Percentiles rank a stretch among this genome's conserved stretches.
Conservation (phyloP, 139 green algal genomes). For the Volvox reticuliferus region DNA sequence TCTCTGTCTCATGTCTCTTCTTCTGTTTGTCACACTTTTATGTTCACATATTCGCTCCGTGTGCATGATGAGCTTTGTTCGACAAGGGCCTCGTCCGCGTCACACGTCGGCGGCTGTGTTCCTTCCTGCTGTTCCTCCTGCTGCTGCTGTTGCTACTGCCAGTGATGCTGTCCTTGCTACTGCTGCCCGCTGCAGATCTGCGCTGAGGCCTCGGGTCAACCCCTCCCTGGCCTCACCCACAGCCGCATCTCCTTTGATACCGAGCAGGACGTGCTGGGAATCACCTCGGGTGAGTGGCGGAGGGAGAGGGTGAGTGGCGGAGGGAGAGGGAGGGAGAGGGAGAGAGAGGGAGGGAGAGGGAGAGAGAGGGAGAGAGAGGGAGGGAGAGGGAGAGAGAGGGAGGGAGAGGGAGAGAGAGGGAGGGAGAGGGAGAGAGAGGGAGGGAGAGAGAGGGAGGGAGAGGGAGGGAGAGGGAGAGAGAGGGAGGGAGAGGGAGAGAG, state of each 20-base stretch:
- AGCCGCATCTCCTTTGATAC: conserved; percentile 62
- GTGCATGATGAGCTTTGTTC: no score
- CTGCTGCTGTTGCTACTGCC: no score
- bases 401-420: not conserved
- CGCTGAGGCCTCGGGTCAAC: not conserved
- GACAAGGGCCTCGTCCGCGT: no score
- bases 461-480: no score
- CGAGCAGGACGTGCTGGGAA: conserved; percentile 59
- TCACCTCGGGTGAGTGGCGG: conserved; percentile 25
- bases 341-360: not conserved
- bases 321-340: not conserved
- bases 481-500: no score
- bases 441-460: no score
- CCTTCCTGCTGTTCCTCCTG: no score
- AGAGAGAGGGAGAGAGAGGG: not conserved
- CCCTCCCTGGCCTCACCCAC: conserved; percentile 59
- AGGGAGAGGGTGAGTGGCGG: not conserved
- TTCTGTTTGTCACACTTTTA: no score
- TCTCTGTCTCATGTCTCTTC: no score
- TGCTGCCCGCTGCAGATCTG: conserved; percentile 7
- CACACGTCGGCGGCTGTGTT: no score
- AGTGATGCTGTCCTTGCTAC: not conserved
- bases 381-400: not conserved
- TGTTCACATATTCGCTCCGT: no score
- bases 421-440: no score